phyloP scores from a whole-genome alignment of 2,329 filamentous ascomycete genomes.

The Aspergillus proliferans region DNA sequence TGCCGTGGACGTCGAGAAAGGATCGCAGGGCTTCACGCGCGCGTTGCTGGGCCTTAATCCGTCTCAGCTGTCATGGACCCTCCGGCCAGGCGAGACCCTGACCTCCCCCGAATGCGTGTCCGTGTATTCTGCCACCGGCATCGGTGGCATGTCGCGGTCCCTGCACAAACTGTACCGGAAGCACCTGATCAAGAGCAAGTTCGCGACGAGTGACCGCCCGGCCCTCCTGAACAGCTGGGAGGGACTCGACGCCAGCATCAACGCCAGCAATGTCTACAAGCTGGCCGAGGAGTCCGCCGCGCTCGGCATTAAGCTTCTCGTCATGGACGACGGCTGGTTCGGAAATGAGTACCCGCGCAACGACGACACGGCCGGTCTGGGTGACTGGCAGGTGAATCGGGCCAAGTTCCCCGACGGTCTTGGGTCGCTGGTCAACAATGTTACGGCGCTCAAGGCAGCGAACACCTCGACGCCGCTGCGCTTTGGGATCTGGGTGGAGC shows the following conservation, averaged over 20 bases:
- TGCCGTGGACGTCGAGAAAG: constrained; percentile 55
- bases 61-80: constrained; percentile 53
- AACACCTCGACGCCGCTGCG: constrained; percentile 46
- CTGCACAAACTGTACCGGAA: constrained; percentile 58
- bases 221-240: constrained; percentile 62
- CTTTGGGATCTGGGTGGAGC: constrained; percentile 63
- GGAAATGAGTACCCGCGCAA: constrained; percentile 56
- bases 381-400: constrained; percentile 58
- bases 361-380: constrained; percentile 53
- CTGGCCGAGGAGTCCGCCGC: constrained; percentile 53
- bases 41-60: constrained; percentile 57
- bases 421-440: constrained; percentile 44
- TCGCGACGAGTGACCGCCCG: constrained; percentile 48
- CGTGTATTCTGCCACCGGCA: constrained; percentile 53
- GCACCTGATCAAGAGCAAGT: constrained; percentile 54
- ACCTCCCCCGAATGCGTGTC: constrained; percentile 58
- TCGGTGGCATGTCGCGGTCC: constrained; percentile 57
- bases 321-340: constrained; percentile 64
- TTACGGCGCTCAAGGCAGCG: constrained; percentile 46
- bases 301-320: constrained; percentile 57
- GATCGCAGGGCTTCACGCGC: constrained; percentile 56
- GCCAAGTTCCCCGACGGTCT: constrained; percentile 55
- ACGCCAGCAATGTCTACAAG: constrained; percentile 50
- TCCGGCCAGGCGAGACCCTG: constrained; percentile 52
- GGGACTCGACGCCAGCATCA: constrained; percentile 54